phyloP scores from a whole-genome alignment of 164 flowering plant genomes.

The grape (Vitis vinifera) region ASM3070453v1 NC_081820.1:1267001-1267500 shows the following conservation, averaged over 20 bases:
- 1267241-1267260: constrained; percentile 60
- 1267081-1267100: neutral
- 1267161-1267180: constrained; percentile 49
- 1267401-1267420: neutral
- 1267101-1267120: neutral
- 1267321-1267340: constrained; percentile 64
- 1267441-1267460: neutral
- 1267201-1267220: constrained; percentile 77
- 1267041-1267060: neutral
- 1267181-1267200: constrained; percentile 65
- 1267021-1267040: neutral
- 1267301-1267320: constrained; percentile 59
- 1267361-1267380: constrained; percentile 9
- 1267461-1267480: neutral
- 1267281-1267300: constrained; percentile 75
- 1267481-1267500: neutral
- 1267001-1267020: neutral
- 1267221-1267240: constrained; percentile 58
- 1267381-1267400: neutral
- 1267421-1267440: neutral
- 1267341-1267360: constrained; percentile 98
- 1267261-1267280: constrained; percentile 77
- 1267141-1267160: constrained; percentile 6
- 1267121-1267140: neutral
- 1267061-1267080: neutral